A percentile compares a stretch with the other conserved stretches of the same genome.
Conservation (phyloP, 192 early-diverging fungal genomes). For the Coemansia asiatica region DNA sequence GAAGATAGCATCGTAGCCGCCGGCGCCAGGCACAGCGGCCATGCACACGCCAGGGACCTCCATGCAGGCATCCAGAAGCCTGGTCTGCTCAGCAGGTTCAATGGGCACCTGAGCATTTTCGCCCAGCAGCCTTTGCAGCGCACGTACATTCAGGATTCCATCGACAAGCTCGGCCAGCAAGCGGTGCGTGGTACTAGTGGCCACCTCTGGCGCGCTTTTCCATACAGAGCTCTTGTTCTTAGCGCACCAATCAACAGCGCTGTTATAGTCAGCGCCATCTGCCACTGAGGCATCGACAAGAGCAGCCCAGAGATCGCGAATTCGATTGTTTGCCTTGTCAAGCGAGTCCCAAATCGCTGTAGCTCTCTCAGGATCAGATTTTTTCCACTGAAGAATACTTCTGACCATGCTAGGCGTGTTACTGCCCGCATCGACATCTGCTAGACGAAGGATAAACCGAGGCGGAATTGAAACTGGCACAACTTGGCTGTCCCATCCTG, state of each 20-base stretch:
- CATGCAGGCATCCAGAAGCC: constrained; percentile 81
- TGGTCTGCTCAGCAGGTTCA: constrained; percentile 86
- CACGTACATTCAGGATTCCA: constrained; percentile 56
- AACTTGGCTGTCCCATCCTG: constrained; percentile 71
- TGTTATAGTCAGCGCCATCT: constrained; percentile 34
- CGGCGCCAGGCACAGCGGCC: constrained; percentile 96
- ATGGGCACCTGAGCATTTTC: constrained; percentile 75
- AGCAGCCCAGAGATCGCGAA: constrained; percentile 58
- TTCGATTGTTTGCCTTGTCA: constrained; percentile 59
- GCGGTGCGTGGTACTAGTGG: neutral
- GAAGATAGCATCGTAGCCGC: constrained; percentile 97
- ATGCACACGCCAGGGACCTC: constrained; percentile 79
- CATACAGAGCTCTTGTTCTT: constrained; percentile 30
- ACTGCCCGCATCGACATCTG: constrained; percentile 92
- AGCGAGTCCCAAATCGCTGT: constrained; percentile 55
- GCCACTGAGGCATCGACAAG: constrained; percentile 44
- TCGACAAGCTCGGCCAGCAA: constrained; percentile 61
- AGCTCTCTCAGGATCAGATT: constrained; percentile 63
- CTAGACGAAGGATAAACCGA: constrained; percentile 72
- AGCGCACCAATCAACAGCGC: constrained; percentile 54
- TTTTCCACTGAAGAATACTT: constrained; percentile 84
- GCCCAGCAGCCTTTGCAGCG: constrained; percentile 71
- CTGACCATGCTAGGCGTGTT: constrained; percentile 91
- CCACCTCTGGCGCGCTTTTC: constrained; percentile 1
- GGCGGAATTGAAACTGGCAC: constrained; percentile 68